Base-by-base conservation (phyloP, 208 protist species). In the Leishmania braziliensis region DNA sequence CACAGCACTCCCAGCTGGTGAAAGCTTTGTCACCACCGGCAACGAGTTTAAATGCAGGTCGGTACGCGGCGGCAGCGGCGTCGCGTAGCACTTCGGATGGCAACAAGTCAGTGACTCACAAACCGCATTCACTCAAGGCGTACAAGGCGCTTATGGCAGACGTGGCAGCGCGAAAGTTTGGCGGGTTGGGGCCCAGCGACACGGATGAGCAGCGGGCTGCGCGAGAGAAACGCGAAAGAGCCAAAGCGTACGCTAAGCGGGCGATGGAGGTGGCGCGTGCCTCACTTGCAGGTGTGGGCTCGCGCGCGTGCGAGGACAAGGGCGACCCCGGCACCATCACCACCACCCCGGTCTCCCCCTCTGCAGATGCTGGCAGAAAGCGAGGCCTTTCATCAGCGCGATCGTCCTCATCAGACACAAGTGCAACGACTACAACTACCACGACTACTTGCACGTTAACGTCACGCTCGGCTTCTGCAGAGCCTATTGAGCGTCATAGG, bases 181-280 rank as follows among this genome's bases (percentile, higher is more conserved):
- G 93, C n/a, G 90, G 93, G 0, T 77, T 96, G 29, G 95, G 93
- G 0, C 91, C 91, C 2, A 88, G 83, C 51, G 95, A 97, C 87
- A 96, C 91, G 20, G 95, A 97, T 71, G 93, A 82, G 68, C 93
- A 95, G 80, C 91, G 93, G 2, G 78, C 80, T 29, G 93, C 93
- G 1, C 82, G 79, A 5, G 86, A 87, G 74, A 84, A 86, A 36
- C 86, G 90, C 72, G 79, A 83, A 79, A 84, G 92, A 20, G 84
- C 93, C 60, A 70, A 77, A 26, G 85, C 86, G 72, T 97, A 97
- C 86, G 91, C 88, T 16, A 66, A 69, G 12, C 66, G 80, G n/a
- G 92, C 86, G 18, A 88, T 83, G 78, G 50, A 81, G 53, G 82
- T 83, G 16, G 81, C 85, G 3, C 82, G 76, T 54, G 84, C 86